These are phyloP conservation scores for Aspergillus sp. DNA, from an alignment of 2,329 filamentous ascomycete species.

Conservation along the genomic window DNA sequence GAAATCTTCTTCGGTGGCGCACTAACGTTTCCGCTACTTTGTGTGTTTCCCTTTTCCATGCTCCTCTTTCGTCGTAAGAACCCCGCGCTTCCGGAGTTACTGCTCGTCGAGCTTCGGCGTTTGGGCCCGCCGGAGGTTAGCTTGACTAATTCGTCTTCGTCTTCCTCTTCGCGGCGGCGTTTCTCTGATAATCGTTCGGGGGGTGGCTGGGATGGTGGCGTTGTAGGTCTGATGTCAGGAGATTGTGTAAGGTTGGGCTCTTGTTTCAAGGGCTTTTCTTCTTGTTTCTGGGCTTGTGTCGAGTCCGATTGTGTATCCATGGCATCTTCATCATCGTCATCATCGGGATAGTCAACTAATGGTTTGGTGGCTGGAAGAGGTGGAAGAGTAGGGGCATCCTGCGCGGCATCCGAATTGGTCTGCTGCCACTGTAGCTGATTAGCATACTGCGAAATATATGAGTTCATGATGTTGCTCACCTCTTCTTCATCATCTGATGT, in stretches of 20 bases:
- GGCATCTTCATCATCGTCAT: constrained; percentile 73
- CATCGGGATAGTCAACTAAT: constrained; percentile 86
- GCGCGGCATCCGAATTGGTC: constrained; percentile 23
- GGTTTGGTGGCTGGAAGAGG: constrained; percentile 59
- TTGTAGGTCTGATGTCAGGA: constrained; percentile 15
- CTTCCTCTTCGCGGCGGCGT: constrained; percentile 75
- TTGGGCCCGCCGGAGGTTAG: constrained; percentile 50
- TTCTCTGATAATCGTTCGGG: constrained; percentile 82
- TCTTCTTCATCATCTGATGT: constrained; percentile 80
- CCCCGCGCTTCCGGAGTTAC: constrained; percentile 27
- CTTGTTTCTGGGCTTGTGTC: constrained; percentile 11
- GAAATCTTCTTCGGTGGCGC: constrained; percentile 33
- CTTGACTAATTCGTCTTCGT: constrained; percentile 86
- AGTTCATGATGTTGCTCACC: constrained; percentile 18
- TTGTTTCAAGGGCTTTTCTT: constrained; percentile 12
- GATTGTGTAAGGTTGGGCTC: constrained; percentile 6
- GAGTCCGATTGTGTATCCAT: constrained; percentile 49
- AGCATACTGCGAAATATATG: constrained; percentile 7
- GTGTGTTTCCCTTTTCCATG: constrained; percentile 21
- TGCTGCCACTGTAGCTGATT: constrained; percentile 24
- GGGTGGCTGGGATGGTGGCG: constrained; percentile 35
- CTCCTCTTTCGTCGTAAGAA: constrained; percentile 28
- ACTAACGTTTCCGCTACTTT: constrained; percentile 11
- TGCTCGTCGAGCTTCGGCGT: constrained; percentile 38
- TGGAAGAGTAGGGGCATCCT: constrained; percentile 57